A percentile compares a stretch with the other conserved stretches of the same genome.
These are phyloP conservation scores for Wickerhamomyces bisporus DNA, from an alignment of 805 yeast genomes.

Conservation along the genomic window DNA sequence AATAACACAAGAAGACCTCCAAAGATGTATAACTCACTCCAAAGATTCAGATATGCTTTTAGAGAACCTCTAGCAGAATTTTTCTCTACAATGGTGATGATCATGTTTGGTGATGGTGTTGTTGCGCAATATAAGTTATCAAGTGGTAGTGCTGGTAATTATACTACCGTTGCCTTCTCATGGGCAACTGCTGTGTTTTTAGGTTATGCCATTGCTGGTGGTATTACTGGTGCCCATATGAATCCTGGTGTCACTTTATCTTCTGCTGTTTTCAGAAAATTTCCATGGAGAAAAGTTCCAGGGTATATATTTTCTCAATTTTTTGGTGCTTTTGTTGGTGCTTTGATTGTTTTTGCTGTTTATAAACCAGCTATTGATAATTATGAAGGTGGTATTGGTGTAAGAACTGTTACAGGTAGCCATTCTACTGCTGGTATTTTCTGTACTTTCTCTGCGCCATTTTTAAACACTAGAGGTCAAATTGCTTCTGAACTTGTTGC, in stretches of 20 bases:
- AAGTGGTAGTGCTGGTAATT: constrained; percentile 33
- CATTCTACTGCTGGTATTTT: constrained; percentile 38
- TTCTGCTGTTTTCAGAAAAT: constrained; percentile 44
- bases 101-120: constrained; percentile 44
- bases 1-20: constrained; percentile 11
- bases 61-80: constrained; percentile 50
- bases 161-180: constrained; percentile 37
- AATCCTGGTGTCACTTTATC: constrained; percentile 49
- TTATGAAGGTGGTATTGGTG: constrained; percentile 30
- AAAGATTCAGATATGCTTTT: constrained; percentile 23
- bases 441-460: constrained; percentile 40
- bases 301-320: constrained; percentile 42
- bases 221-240: constrained; percentile 54
- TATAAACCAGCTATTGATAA: constrained; percentile 35
- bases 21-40: constrained; percentile 16
- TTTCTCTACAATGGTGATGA: constrained; percentile 42
- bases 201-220: constrained; percentile 48
- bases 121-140: constrained; percentile 40
- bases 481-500: constrained; percentile 43
- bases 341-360: constrained; percentile 39
- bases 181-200: constrained; percentile 53
- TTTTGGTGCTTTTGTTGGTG: constrained; percentile 45
- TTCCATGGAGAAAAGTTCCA: constrained; percentile 44
- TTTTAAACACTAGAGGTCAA: constrained; percentile 37
- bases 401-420: constrained; percentile 24